A percentile compares a stretch with the other conserved stretches of the same genome.
These are phyloP conservation scores for Phytomonas francai DNA, from an alignment of 208 protist genomes.

Conservation along the genomic window DNA sequence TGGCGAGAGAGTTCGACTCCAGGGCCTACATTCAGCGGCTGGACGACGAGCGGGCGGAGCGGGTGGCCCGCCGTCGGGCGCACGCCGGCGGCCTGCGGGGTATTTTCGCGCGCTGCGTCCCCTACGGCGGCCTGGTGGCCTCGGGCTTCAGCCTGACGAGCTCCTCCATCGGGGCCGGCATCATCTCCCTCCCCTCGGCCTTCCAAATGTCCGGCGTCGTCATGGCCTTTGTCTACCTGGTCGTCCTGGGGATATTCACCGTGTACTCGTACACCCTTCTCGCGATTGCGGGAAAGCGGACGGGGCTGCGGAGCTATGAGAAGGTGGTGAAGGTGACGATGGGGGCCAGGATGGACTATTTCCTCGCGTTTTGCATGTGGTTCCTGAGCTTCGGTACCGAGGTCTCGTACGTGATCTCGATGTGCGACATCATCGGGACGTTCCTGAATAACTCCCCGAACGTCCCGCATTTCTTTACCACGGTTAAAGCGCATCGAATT, in stretches of 20 bases:
- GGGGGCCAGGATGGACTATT: conserved; percentile 41
- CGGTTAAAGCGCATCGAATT: conserved; percentile 25
- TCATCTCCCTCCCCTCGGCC: conserved; percentile 53
- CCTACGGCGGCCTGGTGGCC: conserved; percentile 50
- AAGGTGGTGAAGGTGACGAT: conserved; percentile 31
- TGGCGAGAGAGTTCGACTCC: background rate
- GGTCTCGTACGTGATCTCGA: conserved; percentile 69
- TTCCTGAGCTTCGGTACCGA: conserved; percentile 41
- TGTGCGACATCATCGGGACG: conserved; percentile 52
- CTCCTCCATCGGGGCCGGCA: conserved; percentile 55
- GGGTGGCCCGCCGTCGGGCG: conserved; percentile 27
- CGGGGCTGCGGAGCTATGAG: conserved; percentile 35
- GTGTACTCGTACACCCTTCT: conserved; percentile 57
- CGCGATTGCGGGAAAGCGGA: conserved; percentile 19
- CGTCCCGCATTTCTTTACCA: conserved; percentile 20
- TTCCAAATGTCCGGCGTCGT: conserved; percentile 40
- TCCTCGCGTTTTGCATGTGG: conserved; percentile 48
- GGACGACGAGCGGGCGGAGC: conserved; percentile 26
- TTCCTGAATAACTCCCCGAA: conserved; percentile 24
- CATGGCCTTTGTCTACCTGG: conserved; percentile 52
- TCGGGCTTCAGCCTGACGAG: conserved; percentile 55
- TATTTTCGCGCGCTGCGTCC: conserved; percentile 28
- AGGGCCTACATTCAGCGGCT: conserved; percentile 23
- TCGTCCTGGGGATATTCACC: conserved; percentile 35
- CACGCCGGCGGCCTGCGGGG: conserved; percentile 13